Conservation (phyloP, 345 rosid genomes). For the Moringa oleifera region DNA sequence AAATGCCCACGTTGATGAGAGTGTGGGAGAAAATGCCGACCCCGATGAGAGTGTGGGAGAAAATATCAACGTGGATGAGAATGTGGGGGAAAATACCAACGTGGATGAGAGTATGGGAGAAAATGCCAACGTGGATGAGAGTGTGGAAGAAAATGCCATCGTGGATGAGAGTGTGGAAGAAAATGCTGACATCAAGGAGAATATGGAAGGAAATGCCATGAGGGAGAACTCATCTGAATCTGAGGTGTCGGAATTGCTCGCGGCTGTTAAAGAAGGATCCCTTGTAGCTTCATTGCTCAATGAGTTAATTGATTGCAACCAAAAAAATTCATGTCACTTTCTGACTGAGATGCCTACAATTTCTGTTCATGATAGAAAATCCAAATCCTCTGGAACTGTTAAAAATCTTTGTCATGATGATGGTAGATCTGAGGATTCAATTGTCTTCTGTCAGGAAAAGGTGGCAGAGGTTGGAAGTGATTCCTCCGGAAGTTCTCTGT, state of each 20-base stretch:
- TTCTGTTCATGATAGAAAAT: conserved; percentile 9
- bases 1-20: too few relatives aligned
- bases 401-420: background rate
- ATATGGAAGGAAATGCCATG: too few relatives aligned
- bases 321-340: conserved; percentile 7
- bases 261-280: conserved; percentile 16
- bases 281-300: conserved; percentile 10
- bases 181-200: conserved; percentile 12
- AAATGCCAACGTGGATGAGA: background rate
- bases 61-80: too few relatives aligned
- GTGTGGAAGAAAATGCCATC: conserved; percentile 10
- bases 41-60: too few relatives aligned
- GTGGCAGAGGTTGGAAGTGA: conserved; percentile 14
- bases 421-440: conserved; percentile 9
- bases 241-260: conserved; percentile 13
- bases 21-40: too few relatives aligned
- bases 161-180: conserved; percentile 19
- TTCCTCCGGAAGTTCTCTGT: conserved; percentile 14
- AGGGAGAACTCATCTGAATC: conserved; percentile 18
- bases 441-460: conserved; percentile 8
- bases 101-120: too few relatives aligned
- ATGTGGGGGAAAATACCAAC: too few relatives aligned
- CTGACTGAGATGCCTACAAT: conserved; percentile 12
- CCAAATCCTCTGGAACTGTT: background rate
- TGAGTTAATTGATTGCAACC: conserved; percentile 15